A percentile compares a stretch with the other conserved stretches of the same genome.
phyloP scores from a whole-genome alignment of 371 early-diverging fungal genomes.

The Phascolomyces articulosus region DNA sequence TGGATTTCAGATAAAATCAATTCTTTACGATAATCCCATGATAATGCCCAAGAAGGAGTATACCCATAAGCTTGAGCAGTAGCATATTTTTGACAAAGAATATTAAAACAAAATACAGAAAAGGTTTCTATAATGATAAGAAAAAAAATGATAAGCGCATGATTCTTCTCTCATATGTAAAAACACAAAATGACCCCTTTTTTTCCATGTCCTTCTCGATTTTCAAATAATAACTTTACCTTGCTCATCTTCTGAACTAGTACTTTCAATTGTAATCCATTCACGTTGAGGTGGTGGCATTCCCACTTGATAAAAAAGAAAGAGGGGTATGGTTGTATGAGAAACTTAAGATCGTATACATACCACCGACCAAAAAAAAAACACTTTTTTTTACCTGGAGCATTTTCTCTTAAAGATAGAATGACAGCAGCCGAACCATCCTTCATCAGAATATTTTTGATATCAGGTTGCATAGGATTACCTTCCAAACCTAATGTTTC shows the following conservation, averaged over 20 bases:
- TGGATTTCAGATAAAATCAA: conserved; percentile 90
- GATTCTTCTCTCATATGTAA: background rate
- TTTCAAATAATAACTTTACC: background rate
- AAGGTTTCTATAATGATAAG: conserved; percentile 58
- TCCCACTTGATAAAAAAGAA: too few relatives aligned
- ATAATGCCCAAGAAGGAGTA: conserved; percentile 98
- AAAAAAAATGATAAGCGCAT: too few relatives aligned
- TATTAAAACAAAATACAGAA: conserved; percentile 95
- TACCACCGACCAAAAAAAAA: too few relatives aligned
- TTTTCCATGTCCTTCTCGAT: background rate
- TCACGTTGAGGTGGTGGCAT: conserved; percentile 89
- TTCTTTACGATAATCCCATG: conserved; percentile 95
- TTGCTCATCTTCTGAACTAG: conserved; percentile 19
- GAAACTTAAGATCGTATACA: conserved; percentile 15
- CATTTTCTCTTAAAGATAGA: conserved; percentile 90
- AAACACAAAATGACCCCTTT: background rate
- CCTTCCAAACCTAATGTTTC: conserved; percentile 96
- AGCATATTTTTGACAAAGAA: conserved; percentile 92
- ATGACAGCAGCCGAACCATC: conserved; percentile 90
- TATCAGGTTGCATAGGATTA: conserved; percentile 93
- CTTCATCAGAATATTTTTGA: conserved; percentile 80
- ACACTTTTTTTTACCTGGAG: conserved; percentile 69
- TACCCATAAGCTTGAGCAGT: conserved; percentile 89
- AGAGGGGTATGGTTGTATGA: too few relatives aligned
- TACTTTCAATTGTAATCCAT: conserved; percentile 82